These are phyloP conservation scores for Podospora comata DNA, from an alignment of 495 filamentous ascomycete genomes.

Conservation along the genomic window DNA sequence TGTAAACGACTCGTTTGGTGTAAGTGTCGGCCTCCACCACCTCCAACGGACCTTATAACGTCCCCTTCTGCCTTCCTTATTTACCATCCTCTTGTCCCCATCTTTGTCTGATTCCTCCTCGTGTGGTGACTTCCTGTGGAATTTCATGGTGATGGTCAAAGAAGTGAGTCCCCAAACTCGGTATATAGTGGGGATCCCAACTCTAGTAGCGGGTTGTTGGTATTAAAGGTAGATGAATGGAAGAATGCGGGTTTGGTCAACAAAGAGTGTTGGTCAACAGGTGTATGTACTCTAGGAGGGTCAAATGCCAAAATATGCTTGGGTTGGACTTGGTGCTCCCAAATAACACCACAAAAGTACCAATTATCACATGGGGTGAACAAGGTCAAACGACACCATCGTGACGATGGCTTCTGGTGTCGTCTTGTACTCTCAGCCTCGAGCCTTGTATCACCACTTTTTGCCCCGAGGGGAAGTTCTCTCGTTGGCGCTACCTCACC, in stretches of 20 bases:
- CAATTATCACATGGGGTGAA: constrained; percentile 4
- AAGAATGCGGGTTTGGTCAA: background rate
- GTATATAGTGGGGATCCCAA: background rate
- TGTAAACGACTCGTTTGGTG: background rate
- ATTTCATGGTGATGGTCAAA: background rate
- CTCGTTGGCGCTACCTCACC: background rate
- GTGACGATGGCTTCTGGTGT: background rate
- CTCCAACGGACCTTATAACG: background rate
- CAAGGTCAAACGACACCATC: background rate
- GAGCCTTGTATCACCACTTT: background rate
- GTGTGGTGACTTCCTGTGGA: background rate
- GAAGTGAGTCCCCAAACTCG: background rate
- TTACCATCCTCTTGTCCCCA: background rate
- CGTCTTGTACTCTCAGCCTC: constrained; percentile 5
- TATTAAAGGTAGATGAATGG: background rate
- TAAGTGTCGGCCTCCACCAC: background rate
- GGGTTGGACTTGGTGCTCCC: background rate
- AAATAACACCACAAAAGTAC: background rate
- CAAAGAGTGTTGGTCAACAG: background rate
- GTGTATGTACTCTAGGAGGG: background rate
- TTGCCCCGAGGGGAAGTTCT: background rate
- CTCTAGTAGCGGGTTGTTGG: background rate
- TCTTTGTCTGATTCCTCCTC: background rate
- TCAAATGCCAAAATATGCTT: background rate
- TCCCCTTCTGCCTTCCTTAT: background rate